Evolutionary conservation across 257 asterid species (phyloP).

Genomic region (Nicotiana knightiana): DNA sequence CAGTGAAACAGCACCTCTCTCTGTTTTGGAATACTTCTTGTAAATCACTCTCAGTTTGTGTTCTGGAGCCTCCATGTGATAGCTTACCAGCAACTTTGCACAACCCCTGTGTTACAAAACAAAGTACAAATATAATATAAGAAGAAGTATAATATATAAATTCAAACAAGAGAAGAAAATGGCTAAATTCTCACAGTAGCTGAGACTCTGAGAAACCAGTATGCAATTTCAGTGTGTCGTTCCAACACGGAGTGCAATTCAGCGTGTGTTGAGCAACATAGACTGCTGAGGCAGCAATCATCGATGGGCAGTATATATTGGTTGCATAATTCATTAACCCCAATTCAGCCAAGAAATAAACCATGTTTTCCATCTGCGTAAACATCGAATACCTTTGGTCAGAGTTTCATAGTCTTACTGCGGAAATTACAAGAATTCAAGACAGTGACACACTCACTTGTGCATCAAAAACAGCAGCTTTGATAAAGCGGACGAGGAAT

Average conservation of each 20-base stretch:
- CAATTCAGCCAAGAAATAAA: constrained; percentile 61
- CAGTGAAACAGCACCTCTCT: constrained; percentile 54
- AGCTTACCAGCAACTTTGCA: constrained; percentile 49
- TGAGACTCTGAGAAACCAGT: constrained; percentile 69
- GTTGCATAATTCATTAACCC: constrained; percentile 77
- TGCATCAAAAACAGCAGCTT: constrained; percentile 54
- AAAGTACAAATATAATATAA: not conserved
- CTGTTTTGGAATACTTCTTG: constrained; percentile 44
- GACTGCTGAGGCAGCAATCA: constrained; percentile 95
- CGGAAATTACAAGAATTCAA: not conserved
- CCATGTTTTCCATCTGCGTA: constrained; percentile 63
- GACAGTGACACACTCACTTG: constrained; percentile 17
- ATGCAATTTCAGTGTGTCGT: constrained; percentile 57
- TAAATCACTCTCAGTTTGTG: constrained; percentile 50
- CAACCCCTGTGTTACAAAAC: constrained; percentile 37
- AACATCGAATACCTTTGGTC: too few species aligned
- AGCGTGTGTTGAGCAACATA: constrained; percentile 67
- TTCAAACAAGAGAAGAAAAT: not conserved
- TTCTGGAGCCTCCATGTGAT: constrained; percentile 40
- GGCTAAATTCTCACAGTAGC: constrained; percentile 36
- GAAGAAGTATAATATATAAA: not conserved
- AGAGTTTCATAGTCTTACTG: too few species aligned
- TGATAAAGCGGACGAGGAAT: constrained; percentile 78
- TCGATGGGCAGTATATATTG: constrained; percentile 55
- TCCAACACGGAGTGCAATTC: constrained; percentile 55